Evolutionary conservation across 2,329 filamentous ascomycete genomes (phyloP), one percentile per base, ranked within the genome.

Genomic region (Talaromyces sp.): DNA sequence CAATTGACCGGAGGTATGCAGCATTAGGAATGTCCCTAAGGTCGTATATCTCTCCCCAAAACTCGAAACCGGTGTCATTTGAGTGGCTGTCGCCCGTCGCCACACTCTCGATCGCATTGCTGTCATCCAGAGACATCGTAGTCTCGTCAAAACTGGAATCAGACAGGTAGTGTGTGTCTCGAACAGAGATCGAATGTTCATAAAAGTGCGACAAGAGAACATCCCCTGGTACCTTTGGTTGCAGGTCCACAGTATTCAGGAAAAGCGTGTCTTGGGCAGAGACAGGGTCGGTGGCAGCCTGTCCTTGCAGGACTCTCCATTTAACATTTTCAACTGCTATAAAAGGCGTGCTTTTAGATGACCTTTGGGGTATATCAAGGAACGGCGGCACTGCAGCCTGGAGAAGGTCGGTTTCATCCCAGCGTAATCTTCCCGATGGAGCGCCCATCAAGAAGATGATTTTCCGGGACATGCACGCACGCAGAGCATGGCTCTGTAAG

Each of bases 161-260:
- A 41, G 67, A 68, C 11, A 71, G 62, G 51, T 69, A 68, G 5
- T 67, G 70, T 14, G 86, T 83, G 64, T 90, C 82, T 70, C 96
- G 86, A 14, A 88, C 77, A 1, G 86, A 84, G 55, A 96, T 82
- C 0, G 91, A 95, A 68, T 93, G 86, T 64, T 95, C 85, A 67
- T 91, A 89, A 71, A 95, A 96, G 60, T 87, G 82, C 3, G 84
- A 82, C 13, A 62, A 51, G 3, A 87, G 73, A 3, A 70, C 71
- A 9, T 78, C 77, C 54, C 75, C 54, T 9, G 59, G 41, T 24
- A 49, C 54, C 31, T 61, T 61, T n/a, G 51, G 41, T 32, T n/a
- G 52, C 24, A 76, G 62, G 56, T 75, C 69, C 50, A 66, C 62
- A 6, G 68, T 69, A 6, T 68, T 70, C 11, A 76, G 58, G 59